phyloP scores from a whole-genome alignment of 495 filamentous ascomycete species.

The Friedmanniomyces simplex region DNA sequence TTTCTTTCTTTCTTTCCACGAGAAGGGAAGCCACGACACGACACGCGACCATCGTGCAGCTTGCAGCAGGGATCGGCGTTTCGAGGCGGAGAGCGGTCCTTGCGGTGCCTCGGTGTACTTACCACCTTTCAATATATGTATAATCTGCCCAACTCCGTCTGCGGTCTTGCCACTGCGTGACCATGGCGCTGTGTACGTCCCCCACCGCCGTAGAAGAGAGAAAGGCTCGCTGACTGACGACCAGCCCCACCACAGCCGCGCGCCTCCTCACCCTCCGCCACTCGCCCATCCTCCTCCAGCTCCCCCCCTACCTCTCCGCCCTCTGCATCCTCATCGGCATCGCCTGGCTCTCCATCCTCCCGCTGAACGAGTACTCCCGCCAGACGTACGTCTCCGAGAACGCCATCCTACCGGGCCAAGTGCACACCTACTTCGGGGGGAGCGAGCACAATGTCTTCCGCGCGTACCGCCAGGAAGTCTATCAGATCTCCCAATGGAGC shows the following conservation, averaged over 20 bases:
- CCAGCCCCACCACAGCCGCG: slow-evolving; percentile 12
- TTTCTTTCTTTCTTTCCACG: no score
- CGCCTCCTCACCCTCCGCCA: slow-evolving; percentile 42
- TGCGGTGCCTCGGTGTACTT: not conserved
- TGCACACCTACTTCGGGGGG: slow-evolving; percentile 93
- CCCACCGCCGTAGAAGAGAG: not conserved
- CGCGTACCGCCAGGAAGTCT: slow-evolving; percentile 77
- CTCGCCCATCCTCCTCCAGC: slow-evolving; percentile 58
- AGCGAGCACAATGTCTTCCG: slow-evolving; percentile 93
- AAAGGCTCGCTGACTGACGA: slow-evolving; percentile 5
- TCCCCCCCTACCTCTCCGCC: slow-evolving; percentile 73
- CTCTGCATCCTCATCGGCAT: slow-evolving; percentile 82
- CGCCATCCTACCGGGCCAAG: slow-evolving; percentile 87
- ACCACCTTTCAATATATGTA: not conserved
- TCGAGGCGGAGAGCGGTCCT: no score
- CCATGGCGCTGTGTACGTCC: slow-evolving; percentile 16
- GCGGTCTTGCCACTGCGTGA: no score
- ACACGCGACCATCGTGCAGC: no score
- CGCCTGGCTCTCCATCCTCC: slow-evolving; percentile 88
- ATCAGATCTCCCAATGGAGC: slow-evolving; percentile 32
- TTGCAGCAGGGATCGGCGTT: no score
- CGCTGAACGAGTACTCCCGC: slow-evolving; percentile 83
- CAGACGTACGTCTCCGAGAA: slow-evolving; percentile 96
- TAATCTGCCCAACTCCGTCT: no score
- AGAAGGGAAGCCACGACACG: no score